phyloP scores from a whole-genome alignment of 257 asterid species.

The Scutellaria minor region DNA sequence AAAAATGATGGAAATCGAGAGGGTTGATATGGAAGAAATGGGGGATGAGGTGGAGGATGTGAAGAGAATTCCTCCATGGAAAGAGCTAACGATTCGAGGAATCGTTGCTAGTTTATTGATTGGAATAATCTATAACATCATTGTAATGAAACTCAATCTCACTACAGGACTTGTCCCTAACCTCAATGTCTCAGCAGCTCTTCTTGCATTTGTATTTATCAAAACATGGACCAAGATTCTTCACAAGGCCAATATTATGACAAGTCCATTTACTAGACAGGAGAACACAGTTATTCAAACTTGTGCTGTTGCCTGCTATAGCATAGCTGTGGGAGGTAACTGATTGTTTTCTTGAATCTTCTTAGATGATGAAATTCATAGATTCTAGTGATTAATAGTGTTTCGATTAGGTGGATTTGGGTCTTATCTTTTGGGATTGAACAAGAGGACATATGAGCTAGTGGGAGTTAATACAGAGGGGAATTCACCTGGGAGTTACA shows the following conservation, averaged over 20 bases:
- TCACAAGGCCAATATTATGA: constrained; percentile 49
- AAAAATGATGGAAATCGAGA: constrained; percentile 42
- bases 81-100: constrained; percentile 57
- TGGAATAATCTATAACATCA: constrained; percentile 71
- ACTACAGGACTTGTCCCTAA: constrained; percentile 94
- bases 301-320: constrained; percentile 86
- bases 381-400: neutral
- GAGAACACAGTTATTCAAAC: constrained; percentile 92
- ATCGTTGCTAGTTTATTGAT: constrained; percentile 67
- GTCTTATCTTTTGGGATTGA: constrained; percentile 65
- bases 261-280: constrained; percentile 77
- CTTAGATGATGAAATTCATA: too few species aligned
- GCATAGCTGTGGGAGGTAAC: constrained; percentile 85
- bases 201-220: constrained; percentile 73
- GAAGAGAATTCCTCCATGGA: constrained; percentile 77
- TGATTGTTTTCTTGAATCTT: neutral
- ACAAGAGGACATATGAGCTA: constrained; percentile 60
- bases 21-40: constrained; percentile 37
- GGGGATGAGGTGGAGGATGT: constrained; percentile 35
- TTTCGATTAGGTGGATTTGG: constrained; percentile 69
- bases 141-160: constrained; percentile 80
- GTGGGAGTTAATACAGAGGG: constrained; percentile 67
- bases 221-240: constrained; percentile 75
- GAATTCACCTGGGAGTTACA: constrained; percentile 57
- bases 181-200: constrained; percentile 89